Conservation (phyloP, 768 basidiomycete species). For the Russula abietina region DNA sequence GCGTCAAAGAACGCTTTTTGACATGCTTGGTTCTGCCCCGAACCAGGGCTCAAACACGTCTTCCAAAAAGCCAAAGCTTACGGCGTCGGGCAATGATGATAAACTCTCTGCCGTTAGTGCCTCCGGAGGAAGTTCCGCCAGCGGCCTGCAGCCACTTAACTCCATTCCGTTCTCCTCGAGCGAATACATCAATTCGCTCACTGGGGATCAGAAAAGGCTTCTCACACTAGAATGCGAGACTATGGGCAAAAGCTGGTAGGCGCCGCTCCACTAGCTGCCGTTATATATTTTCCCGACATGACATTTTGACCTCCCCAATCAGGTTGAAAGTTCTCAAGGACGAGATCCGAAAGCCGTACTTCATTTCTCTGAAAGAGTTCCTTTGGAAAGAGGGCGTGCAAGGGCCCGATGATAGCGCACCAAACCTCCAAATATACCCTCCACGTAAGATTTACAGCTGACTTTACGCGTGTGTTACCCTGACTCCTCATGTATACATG, state of each 20-base stretch:
- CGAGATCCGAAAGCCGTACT: conserved; percentile 74
- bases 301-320: not conserved
- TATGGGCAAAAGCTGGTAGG: conserved; percentile 70
- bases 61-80: conserved; percentile 46
- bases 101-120: conserved; percentile 1
- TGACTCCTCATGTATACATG: not conserved
- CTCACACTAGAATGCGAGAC: conserved; percentile 63
- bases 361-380: conserved; percentile 63
- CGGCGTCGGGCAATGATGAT: not conserved
- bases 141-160: conserved; percentile 40
- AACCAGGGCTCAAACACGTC: conserved; percentile 31
- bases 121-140: not conserved
- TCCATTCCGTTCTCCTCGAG: conserved; percentile 62
- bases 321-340: conserved; percentile 73
- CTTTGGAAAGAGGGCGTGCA: conserved; percentile 60
- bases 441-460: conserved; percentile 47
- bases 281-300: not conserved
- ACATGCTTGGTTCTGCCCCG: conserved; percentile 47
- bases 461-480: not conserved
- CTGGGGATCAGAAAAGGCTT: conserved; percentile 51
- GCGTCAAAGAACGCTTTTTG: conserved; percentile 59
- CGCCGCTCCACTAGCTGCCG: not conserved
- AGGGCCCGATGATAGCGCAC: conserved; percentile 43
- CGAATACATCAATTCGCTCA: conserved; percentile 46
- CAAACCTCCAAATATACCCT: conserved; percentile 64